Evolutionary conservation across 768 basidiomycete genomes (phyloP).

Genomic region (Scleroderma bovista): DNA sequence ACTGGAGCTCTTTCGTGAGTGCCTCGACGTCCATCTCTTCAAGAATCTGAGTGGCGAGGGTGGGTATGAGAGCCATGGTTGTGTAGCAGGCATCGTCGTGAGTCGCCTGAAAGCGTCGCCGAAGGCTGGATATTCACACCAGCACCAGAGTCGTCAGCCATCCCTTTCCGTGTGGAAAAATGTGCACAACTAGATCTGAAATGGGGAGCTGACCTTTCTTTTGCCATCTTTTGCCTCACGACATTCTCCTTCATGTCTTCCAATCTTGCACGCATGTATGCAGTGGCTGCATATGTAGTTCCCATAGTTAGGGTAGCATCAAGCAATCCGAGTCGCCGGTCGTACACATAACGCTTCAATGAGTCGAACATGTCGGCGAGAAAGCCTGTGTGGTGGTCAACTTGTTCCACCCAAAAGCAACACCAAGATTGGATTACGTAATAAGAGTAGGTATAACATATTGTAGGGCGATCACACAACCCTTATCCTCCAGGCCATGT

Average conservation of each 20-base stretch:
- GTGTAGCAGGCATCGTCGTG: conserved; percentile 77
- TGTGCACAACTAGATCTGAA: neutral
- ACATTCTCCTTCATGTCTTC: conserved; percentile 62
- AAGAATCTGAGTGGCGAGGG: conserved; percentile 60
- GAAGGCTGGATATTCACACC: conserved; percentile 43
- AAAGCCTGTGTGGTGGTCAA: neutral
- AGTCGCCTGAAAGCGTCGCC: conserved; percentile 67
- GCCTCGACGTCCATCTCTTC: conserved; percentile 73
- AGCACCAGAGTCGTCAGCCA: neutral
- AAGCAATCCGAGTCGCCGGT: conserved; percentile 41
- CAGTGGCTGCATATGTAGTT: conserved; percentile 55
- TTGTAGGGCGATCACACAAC: too few relatives aligned
- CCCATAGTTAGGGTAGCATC: conserved; percentile 51
- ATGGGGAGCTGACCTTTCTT: conserved; percentile 41
- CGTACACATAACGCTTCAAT: conserved; percentile 43
- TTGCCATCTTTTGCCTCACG: conserved; percentile 54
- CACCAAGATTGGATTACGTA: too few relatives aligned
- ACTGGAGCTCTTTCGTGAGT: conserved; percentile 52
- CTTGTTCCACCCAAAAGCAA: too few relatives aligned
- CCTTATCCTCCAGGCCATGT: too few relatives aligned
- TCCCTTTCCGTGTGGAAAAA: neutral
- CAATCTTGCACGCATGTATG: conserved; percentile 56
- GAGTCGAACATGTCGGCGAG: conserved; percentile 35
- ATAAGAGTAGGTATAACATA: too few relatives aligned
- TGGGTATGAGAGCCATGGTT: conserved; percentile 62